Conservation (phyloP, 495 filamentous ascomycete species). For the Acidomyces sp. region DNA sequence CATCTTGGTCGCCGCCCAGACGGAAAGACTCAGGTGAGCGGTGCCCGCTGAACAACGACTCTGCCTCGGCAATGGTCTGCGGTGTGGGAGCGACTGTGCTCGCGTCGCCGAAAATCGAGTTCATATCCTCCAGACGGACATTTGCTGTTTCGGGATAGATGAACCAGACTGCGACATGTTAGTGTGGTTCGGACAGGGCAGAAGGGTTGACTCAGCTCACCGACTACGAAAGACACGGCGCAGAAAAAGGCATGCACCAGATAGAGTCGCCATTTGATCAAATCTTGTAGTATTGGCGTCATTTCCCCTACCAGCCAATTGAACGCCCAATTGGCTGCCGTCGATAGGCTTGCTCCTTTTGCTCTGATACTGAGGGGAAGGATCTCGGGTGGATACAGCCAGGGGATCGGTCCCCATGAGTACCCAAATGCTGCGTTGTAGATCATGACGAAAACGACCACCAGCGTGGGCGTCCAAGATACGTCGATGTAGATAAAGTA, state of each 20-base stretch:
- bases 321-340: conserved; percentile 94
- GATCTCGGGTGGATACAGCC: conserved; percentile 97
- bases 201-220: conserved; percentile 42
- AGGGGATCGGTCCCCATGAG: conserved; percentile 96
- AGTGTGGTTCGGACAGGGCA: neutral
- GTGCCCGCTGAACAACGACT: conserved; percentile 53
- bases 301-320: conserved; percentile 95
- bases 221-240: conserved; percentile 87
- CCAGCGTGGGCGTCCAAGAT: conserved; percentile 58
- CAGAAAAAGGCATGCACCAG: conserved; percentile 96
- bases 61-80: conserved; percentile 53
- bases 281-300: conserved; percentile 82
- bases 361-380: conserved; percentile 91
- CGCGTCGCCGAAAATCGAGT: conserved; percentile 76
- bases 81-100: conserved; percentile 63
- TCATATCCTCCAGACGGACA: conserved; percentile 93
- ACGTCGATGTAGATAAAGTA: conserved; percentile 92
- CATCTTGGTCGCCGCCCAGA: conserved; percentile 46
- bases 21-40: conserved; percentile 69
- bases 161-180: conserved; percentile 60
- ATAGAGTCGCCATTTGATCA: conserved; percentile 86
- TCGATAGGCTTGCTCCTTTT: conserved; percentile 93
- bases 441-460: conserved; percentile 91
- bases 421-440: conserved; percentile 97
- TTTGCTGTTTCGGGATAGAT: conserved; percentile 94